These are phyloP conservation scores for Fraxinus nigra DNA, from an alignment of 305 asterid genomes.

Conservation along the genomic window DNA sequence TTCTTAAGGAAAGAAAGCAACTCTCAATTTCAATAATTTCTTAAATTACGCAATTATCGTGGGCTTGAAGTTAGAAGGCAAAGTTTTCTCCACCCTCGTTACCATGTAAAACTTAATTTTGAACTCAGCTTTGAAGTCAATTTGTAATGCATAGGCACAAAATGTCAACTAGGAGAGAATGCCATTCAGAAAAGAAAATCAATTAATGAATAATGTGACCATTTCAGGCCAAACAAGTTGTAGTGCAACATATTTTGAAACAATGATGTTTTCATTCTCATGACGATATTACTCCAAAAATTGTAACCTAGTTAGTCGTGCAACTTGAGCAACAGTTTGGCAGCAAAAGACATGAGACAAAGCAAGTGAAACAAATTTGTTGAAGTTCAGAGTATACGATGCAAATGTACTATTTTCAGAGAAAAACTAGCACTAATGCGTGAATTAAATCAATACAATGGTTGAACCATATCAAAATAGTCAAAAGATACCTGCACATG, in stretches of 20 bases:
- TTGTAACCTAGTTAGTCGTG: not conserved
- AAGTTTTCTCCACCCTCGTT: slow-evolving; percentile 5
- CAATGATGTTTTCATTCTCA: not conserved
- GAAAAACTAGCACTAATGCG: not conserved
- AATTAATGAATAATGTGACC: not conserved
- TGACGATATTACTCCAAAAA: not conserved
- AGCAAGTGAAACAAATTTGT: not conserved
- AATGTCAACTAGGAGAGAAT: not conserved
- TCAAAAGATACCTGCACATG: not conserved
- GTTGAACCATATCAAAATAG: not conserved
- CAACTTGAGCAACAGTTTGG: not conserved
- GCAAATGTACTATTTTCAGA: not conserved
- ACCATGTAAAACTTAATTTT: not conserved
- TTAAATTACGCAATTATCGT: not conserved
- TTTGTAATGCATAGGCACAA: not conserved
- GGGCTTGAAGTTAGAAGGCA: slow-evolving; percentile 2
- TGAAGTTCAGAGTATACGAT: not conserved
- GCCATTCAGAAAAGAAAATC: not conserved
- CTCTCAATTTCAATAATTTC: not conserved
- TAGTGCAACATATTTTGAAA: not conserved
- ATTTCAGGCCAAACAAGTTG: slow-evolving; percentile 10
- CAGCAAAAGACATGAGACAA: not conserved
- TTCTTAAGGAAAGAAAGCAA: not conserved
- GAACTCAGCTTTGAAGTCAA: not conserved
- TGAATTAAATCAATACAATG: not conserved